Evolutionary conservation across 116 monocot species (phyloP).

Genomic region (Cymodocea nodosa): DNA sequence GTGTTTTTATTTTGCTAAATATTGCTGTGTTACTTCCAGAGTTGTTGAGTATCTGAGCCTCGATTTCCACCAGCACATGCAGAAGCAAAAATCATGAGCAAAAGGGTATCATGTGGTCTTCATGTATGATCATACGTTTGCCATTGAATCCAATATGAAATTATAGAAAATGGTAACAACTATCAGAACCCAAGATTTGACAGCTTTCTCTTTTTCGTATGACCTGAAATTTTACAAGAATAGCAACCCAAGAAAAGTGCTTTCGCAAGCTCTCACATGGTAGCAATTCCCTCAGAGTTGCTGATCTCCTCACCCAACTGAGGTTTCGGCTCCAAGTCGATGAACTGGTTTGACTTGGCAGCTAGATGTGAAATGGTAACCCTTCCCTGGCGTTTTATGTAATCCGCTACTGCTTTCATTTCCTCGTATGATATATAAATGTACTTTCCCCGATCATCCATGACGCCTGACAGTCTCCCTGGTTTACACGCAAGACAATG

Average conservation of each 20-base stretch:
- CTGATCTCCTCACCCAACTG: conserved; percentile 21
- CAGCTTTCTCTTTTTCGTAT: too few species aligned
- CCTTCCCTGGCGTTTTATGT: conserved; percentile 72
- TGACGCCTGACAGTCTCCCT: conserved; percentile 91
- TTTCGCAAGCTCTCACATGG: conserved; percentile 9
- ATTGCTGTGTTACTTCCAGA: too few species aligned
- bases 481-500: not conserved
- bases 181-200: too few species aligned
- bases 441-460: conserved; percentile 96
- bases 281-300: conserved; percentile 25
- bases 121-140: too few species aligned
- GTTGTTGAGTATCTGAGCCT: too few species aligned
- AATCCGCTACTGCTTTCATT: conserved; percentile 91
- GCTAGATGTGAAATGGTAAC: conserved; percentile 91
- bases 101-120: too few species aligned
- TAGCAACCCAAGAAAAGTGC: not conserved
- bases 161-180: too few species aligned
- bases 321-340: conserved; percentile 73
- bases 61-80: too few species aligned
- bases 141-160: too few species aligned
- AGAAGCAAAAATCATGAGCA: too few species aligned
- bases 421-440: conserved; percentile 91
- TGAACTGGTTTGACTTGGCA: conserved; percentile 90
- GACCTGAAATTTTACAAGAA: too few species aligned
- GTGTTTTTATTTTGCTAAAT: too few species aligned